Conservation (phyloP, 345 rosid species). For the Populus euphratica region DNA sequence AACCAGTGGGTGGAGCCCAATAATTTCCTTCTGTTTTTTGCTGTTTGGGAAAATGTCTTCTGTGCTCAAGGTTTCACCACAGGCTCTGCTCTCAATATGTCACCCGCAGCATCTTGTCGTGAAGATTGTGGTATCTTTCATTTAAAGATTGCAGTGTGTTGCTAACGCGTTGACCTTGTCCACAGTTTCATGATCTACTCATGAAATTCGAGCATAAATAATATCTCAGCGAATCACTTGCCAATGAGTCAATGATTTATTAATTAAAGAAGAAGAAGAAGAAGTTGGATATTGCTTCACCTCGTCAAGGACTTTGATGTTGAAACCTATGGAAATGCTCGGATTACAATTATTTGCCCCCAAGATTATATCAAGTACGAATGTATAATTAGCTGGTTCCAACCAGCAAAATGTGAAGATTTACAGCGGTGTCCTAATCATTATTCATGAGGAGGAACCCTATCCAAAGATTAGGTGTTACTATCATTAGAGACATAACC, state of each 20-base stretch:
- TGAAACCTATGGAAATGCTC: neutral
- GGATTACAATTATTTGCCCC: neutral
- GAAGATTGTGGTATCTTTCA: neutral
- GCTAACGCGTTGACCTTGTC: neutral
- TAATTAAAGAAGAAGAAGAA: no score
- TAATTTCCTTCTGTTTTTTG: constrained; percentile 6
- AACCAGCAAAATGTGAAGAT: neutral
- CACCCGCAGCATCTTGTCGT: neutral
- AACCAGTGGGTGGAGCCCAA: neutral
- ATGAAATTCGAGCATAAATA: neutral
- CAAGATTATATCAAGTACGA: neutral
- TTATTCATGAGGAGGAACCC: constrained; percentile 1
- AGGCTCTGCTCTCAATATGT: neutral
- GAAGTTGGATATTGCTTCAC: neutral
- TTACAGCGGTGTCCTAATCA: neutral
- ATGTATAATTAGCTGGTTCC: neutral
- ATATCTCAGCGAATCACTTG: neutral
- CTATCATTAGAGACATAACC: neutral
- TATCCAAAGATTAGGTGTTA: constrained; percentile 2
- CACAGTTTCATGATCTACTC: neutral
- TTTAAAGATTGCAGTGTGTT: neutral
- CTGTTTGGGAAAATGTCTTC: constrained; percentile 12
- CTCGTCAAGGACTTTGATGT: neutral
- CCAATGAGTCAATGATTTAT: no score
- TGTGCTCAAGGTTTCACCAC: neutral